Evolutionary conservation across 768 basidiomycete genomes (phyloP).

Genomic region (Lentinus brumalis): DNA sequence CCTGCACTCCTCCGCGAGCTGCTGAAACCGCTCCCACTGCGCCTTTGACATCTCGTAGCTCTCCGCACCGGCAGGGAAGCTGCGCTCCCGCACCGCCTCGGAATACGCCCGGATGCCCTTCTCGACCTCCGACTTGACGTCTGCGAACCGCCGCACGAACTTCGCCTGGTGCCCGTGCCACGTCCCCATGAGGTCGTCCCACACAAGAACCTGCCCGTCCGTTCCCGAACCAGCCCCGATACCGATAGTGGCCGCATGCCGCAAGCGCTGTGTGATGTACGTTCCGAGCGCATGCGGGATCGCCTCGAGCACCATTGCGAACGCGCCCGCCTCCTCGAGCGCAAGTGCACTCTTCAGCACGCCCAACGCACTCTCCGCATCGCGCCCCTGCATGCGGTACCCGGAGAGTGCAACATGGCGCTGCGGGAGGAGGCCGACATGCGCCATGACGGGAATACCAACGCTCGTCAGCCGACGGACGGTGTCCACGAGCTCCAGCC

Average conservation of each 20-base stretch:
- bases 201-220: constrained; percentile 90
- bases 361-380: constrained; percentile 58
- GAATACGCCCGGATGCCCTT: constrained; percentile 71
- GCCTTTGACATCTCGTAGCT: constrained; percentile 77
- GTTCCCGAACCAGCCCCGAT: constrained; percentile 90
- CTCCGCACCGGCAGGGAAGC: constrained; percentile 77
- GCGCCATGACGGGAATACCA: constrained; percentile 94
- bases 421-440: constrained; percentile 91
- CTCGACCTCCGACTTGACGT: constrained; percentile 63
- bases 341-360: constrained; percentile 67
- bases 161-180: constrained; percentile 85
- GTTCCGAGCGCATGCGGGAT: constrained; percentile 78
- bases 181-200: constrained; percentile 87
- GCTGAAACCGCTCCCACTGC: constrained; percentile 72
- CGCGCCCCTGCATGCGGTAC: constrained; percentile 88
- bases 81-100: constrained; percentile 68
- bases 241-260: constrained; percentile 82
- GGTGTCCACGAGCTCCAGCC: constrained; percentile 69
- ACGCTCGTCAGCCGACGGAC: constrained; percentile 69
- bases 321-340: constrained; percentile 85
- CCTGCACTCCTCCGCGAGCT: constrained; percentile 18
- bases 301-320: constrained; percentile 86
- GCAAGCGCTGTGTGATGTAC: constrained; percentile 68
- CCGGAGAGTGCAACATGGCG: constrained; percentile 81
- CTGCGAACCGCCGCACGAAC: constrained; percentile 89